Evolutionary conservation across 169 alveolate species (phyloP).

Genomic region (Cryptosporidium viatorum): DNA sequence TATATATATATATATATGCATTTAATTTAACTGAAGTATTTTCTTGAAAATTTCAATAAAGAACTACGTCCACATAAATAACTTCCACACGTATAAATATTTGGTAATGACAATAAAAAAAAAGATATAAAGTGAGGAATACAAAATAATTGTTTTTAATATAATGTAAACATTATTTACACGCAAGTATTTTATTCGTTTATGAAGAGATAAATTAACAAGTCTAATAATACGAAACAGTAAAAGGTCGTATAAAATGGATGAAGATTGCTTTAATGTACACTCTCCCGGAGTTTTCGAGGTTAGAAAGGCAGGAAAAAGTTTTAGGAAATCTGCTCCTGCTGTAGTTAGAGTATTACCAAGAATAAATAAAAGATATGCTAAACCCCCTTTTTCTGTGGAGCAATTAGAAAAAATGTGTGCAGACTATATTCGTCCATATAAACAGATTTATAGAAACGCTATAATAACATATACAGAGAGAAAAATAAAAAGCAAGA

Average conservation of each 20-base stretch:
- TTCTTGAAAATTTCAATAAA: neutral
- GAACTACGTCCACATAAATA: constrained; percentile 2
- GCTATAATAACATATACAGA: constrained; percentile 48
- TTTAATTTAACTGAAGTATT: neutral
- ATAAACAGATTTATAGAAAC: constrained; percentile 48
- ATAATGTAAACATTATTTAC: neutral
- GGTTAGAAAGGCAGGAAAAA: constrained; percentile 19
- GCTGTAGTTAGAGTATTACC: constrained; percentile 63
- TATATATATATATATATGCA: neutral
- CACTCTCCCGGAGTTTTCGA: constrained; percentile 66
- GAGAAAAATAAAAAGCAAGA: constrained; percentile 66
- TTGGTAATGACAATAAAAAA: neutral
- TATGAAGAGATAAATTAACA: neutral
- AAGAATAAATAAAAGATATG: constrained; percentile 52
- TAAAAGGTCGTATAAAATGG: neutral
- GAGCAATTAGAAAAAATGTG: constrained; percentile 56
- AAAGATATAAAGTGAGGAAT: neutral
- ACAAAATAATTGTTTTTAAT: neutral
- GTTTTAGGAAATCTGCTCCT: constrained; percentile 66
- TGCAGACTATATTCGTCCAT: constrained; percentile 22
- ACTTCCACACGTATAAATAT: constrained; percentile 14
- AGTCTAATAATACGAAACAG: neutral
- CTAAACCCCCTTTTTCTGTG: constrained; percentile 48
- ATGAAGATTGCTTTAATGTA: constrained; percentile 18
- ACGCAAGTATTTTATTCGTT: too few species aligned